Evolutionary conservation across 768 basidiomycete species (phyloP), one percentile per base, ranked within the genome.

Genomic region (Lanmaoa rubissima): DNA sequence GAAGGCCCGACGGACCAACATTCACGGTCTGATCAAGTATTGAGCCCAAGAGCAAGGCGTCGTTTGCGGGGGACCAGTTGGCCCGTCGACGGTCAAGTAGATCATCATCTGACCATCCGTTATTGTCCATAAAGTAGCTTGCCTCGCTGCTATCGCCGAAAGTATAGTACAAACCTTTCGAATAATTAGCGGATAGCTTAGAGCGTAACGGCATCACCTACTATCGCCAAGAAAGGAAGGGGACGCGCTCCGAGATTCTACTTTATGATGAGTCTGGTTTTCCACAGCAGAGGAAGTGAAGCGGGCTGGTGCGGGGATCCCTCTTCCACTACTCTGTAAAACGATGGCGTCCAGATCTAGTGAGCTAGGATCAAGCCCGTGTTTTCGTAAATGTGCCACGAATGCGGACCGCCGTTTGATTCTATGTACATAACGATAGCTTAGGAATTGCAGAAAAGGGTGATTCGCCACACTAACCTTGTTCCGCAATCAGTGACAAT

Each of bases 351-450:
- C 36, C 34, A 70, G 31, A 42, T 66, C 65, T 28, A 70, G 35
- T 16, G 43, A 41, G 9, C 8, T 31, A 12, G 69, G 59, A 57
- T 77, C 65, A 54, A 73, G 48, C 17, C 67, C 69, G 57, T 88
- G 86, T 65, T 79, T 81, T 54, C 64, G 69, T 48, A 88, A 66
- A 69, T 89, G 87, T 4, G 68, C 66, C 26, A 72, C 71, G 58
- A 86, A 88, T 24, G 81, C 77, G 32, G 82, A 81, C 28, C 78
- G 78, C 50, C 87, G 84, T 66, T 86, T 86, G 62, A 88, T 88
- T 34, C 85, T 88, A 24, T 24, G 21, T 24, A 24, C 21, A 24
- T 24, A 49, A 17, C 47, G 26, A 58, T 41, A 48, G 39, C 32
- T 26, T 49, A 21, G 57, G 47, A 39, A 36, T 39, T 21, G 19